phyloP scores from a whole-genome alignment of 148 eudicot species.

The Arctostaphylos glauca region DNA sequence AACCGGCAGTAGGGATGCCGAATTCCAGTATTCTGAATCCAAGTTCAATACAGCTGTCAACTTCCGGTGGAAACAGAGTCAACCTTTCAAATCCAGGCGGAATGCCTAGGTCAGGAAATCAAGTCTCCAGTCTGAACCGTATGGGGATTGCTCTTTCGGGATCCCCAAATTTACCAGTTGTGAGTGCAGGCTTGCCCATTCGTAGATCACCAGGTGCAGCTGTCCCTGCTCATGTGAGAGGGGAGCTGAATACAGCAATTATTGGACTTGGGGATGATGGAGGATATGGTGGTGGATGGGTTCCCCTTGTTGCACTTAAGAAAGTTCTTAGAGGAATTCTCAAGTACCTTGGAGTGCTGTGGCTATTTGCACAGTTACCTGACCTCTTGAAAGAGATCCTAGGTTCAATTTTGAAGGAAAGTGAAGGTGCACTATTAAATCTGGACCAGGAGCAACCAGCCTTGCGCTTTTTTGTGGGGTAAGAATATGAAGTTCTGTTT shows the following conservation, averaged over 20 bases:
- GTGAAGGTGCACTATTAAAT: constrained; percentile 93
- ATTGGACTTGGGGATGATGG: constrained; percentile 99
- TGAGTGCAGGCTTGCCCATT: constrained; percentile 49
- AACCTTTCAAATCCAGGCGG: constrained; percentile 47
- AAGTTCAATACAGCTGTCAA: constrained; percentile 50
- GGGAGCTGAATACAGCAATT: constrained; percentile 92
- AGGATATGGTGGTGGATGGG: constrained; percentile 99
- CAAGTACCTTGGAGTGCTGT: constrained; percentile 92
- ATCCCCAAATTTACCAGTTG: constrained; percentile 50
- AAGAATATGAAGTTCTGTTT: constrained; percentile 26
- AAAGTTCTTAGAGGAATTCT: constrained; percentile 95
- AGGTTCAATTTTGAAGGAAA: constrained; percentile 89
- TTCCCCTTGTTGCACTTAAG: constrained; percentile 95
- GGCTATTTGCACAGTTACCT: constrained; percentile 99
- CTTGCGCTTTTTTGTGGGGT: constrained; percentile 98
- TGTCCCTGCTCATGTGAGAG: constrained; percentile 97
- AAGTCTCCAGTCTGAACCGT: constrained; percentile 57
- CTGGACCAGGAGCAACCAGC: constrained; percentile 99
- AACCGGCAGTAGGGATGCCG: constrained; percentile 53
- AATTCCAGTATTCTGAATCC: constrained; percentile 42
- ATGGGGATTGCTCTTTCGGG: constrained; percentile 53
- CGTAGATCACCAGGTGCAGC: constrained; percentile 74
- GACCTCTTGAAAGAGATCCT: constrained; percentile 90
- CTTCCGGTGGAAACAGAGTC: constrained; percentile 50
- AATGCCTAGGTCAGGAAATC: constrained; percentile 60